phyloP scores from a whole-genome alignment of 225 moss, liverwort and hornwort genomes.

The Sphagnum tenellum region DNA sequence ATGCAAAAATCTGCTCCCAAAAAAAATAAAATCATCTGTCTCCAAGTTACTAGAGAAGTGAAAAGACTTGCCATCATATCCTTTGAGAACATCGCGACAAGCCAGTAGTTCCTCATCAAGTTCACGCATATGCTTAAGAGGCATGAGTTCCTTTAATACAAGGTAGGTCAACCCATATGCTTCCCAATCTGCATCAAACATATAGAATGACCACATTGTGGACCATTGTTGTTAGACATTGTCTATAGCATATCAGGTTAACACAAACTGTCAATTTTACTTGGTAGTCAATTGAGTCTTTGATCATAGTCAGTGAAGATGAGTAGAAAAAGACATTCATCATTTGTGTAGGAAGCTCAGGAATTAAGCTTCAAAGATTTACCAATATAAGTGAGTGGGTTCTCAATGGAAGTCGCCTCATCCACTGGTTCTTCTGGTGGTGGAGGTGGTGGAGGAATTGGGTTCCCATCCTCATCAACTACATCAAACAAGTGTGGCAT shows the following conservation, averaged over 20 bases:
- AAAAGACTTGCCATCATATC: constrained; percentile 42
- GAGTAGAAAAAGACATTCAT: not conserved
- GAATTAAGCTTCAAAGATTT: not conserved
- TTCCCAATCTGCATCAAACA: constrained; percentile 31
- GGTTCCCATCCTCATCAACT: constrained; percentile 25
- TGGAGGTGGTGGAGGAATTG: constrained; percentile 9
- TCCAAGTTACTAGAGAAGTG: not conserved
- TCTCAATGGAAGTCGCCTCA: constrained; percentile 40
- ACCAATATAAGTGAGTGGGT: constrained; percentile 26
- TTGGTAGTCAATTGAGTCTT: no score
- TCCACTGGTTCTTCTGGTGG: constrained; percentile 10
- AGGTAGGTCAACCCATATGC: constrained; percentile 42
- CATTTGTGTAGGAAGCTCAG: no score
- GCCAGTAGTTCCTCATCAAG: constrained; percentile 41
- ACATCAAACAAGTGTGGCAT: not conserved
- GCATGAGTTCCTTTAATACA: constrained; percentile 15
- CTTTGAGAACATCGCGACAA: constrained; percentile 59
- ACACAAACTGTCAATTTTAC: no score
- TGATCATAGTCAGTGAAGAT: not conserved
- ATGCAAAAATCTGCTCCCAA: no score
- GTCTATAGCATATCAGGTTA: no score
- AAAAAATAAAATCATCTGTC: no score
- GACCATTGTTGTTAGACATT: no score
- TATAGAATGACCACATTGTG: not conserved
- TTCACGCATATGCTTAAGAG: constrained; percentile 8